These are phyloP conservation scores for Chenopodium album DNA, from an alignment of 148 eudicot species.

Conservation along the genomic window DNA sequence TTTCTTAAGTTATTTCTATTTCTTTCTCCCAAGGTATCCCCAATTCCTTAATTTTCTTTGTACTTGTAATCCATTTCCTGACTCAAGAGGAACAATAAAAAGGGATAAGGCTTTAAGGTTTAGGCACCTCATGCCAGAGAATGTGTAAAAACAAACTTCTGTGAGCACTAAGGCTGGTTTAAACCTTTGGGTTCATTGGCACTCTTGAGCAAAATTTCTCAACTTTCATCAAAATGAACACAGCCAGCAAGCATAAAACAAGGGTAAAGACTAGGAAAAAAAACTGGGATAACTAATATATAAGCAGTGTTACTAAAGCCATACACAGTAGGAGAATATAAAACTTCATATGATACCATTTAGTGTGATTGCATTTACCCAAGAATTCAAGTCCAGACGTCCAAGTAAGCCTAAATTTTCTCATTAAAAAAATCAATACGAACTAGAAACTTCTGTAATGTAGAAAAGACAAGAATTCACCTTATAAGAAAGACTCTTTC, in stretches of 20 bases:
- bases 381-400: neutral
- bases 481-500: neutral
- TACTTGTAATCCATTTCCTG: neutral
- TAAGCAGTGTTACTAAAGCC: neutral
- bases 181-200: neutral
- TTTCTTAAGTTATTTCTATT: neutral
- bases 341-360: neutral
- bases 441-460: neutral
- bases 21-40: neutral
- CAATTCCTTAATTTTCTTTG: neutral
- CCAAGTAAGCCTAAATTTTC: neutral
- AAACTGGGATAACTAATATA: neutral
- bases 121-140: neutral
- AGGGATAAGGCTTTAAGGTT: neutral
- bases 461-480: neutral
- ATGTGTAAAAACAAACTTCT: neutral
- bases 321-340: neutral
- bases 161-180: neutral
- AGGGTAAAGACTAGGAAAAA: neutral
- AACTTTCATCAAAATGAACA: neutral
- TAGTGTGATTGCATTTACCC: neutral
- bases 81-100: neutral
- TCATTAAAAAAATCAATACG: neutral
- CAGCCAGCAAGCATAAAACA: neutral
- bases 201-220: neutral